These are phyloP conservation scores for Entomortierella lignicola DNA, from an alignment of 192 early-diverging fungal genomes.

Conservation along the genomic window DNA sequence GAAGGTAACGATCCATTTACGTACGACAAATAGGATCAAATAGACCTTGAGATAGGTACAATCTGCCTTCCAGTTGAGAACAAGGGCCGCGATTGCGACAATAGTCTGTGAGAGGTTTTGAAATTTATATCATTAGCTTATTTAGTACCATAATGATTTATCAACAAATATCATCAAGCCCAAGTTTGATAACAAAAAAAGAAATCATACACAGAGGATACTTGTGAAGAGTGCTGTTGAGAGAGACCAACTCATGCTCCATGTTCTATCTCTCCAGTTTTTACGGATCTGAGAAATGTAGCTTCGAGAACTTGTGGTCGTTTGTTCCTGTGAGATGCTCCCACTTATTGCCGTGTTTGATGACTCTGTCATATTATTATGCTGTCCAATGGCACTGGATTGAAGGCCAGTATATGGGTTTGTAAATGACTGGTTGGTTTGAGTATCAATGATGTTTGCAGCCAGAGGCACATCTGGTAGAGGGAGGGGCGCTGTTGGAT, in stretches of 20 bases:
- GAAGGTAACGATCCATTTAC: conserved; percentile 31
- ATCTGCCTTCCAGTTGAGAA: conserved; percentile 15
- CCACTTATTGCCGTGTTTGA: too few relatives aligned
- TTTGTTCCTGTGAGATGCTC: not conserved
- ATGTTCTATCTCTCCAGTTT: conserved; percentile 30
- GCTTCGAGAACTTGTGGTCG: not conserved
- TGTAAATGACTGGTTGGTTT: not conserved
- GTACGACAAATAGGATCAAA: conserved; percentile 29
- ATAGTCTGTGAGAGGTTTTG: too few relatives aligned
- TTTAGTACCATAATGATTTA: not conserved
- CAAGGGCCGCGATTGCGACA: conserved; percentile 11
- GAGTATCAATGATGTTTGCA: conserved; percentile 6
- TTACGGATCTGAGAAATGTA: conserved; percentile 39
- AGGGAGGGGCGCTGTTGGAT: conserved; percentile 22
- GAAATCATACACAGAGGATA: conserved; percentile 28
- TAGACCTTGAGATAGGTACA: conserved; percentile 43
- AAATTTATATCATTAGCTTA: too few relatives aligned
- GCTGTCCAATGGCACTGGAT: not conserved
- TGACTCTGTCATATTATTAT: too few relatives aligned
- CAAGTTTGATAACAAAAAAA: conserved; percentile 1
- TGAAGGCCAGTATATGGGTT: conserved; percentile 4
- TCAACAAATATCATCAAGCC: not conserved
- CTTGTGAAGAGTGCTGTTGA: conserved; percentile 36
- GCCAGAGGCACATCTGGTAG: conserved; percentile 27
- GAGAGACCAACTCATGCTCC: conserved; percentile 30